Evolutionary conservation across 2,329 filamentous ascomycete species (phyloP), one percentile per base, ranked within the genome.

Genomic region (Penicillium sp.): DNA sequence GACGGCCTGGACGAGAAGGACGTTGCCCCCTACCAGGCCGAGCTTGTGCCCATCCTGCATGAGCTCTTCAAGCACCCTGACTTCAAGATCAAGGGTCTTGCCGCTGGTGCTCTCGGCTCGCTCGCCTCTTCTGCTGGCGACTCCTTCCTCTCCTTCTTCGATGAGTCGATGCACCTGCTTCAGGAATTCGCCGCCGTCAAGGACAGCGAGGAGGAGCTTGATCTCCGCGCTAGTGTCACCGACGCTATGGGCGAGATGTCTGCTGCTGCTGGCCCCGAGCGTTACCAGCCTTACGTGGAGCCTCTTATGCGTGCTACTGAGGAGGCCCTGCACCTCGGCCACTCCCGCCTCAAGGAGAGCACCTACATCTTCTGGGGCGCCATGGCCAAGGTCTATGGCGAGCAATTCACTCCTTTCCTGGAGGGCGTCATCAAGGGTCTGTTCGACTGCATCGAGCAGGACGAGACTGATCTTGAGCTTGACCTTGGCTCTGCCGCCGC

Each of bases 311-410:
- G 89, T 70, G 90, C 94, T 14, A 96, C 91, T 67, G 93, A 97
- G 78, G 93, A 97, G 77, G 93, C 90, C 57, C 84, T 98, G 2
- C 83, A 90, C 68, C 87, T 99, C 2, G 93, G 92, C 69, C 93
- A 97, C 79, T 90, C 93, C 43, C 87, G 93, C 58, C 87, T 98
- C 54, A 91, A 92, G 77, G 95, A 99, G 82, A 97, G 92, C 63
- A 96, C 92, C 75, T 99, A 96, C 80, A 96, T 98, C 63, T 84
- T 99, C 56, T 99, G 95, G 94, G 92, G 91, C 66, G 92, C 91
- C 42, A 88, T 99, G 73, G 90, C 94, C 63, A 96, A 96, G 81
- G 92, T 98, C 10, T 98, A 98, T 77, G 88, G 90, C 70, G 90
- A 91, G 71, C 77, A 79, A 58, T 81, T 82, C 64, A 68, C 76